Evolutionary conservation across 306 rosid genomes (phyloP), one percentile per base, ranked within the genome.

Genomic region (Acacia melanoxylon): DNA sequence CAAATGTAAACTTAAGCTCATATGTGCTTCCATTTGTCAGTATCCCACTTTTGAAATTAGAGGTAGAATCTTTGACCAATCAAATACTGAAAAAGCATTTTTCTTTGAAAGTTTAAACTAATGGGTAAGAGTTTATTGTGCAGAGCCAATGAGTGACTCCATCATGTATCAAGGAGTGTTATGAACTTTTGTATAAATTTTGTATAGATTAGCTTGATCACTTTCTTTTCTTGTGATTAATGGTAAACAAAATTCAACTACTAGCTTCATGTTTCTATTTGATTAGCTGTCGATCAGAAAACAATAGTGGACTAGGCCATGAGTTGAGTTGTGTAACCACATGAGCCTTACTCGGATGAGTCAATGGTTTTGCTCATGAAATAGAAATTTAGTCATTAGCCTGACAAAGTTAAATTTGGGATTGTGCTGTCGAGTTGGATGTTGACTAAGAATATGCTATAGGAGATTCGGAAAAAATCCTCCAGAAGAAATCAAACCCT

Each of bases 21-120:
- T 72, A 17, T 42, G 16, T 37, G 42, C 52, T 65, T 27, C 22
- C 48, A 40, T 16, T 45, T 37, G 78, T 25, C 68, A 70, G 54
- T 58, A 62, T 78, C 74, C 54, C 45, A 71, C 41, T 29, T 19
- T 62, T 61, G 1, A 46, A 41, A 71, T 31, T 62, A 3, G 24
- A 0, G 4, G 67, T 25, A 11, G 35, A 17, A 61, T 12, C 46
- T 27, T 37, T 58, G 63, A 19, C 31, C 35, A 19, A 35, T 68
- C 62, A 54, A 58, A 77, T 48, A 45, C 54, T 2, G 25, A 62
- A 78, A 71, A 77, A 45, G 2, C 22, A 25, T 20, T 40, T 70
- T 78, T 61, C 69, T 72, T 72, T 42, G 74, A 61, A 63, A 44
- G 11, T 29, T 52, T 37, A 33, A 62, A 63, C 7, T 56, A 83